Base-by-base conservation (phyloP, 106 monocot genomes). In the Dendrobium catenatum region DNA sequence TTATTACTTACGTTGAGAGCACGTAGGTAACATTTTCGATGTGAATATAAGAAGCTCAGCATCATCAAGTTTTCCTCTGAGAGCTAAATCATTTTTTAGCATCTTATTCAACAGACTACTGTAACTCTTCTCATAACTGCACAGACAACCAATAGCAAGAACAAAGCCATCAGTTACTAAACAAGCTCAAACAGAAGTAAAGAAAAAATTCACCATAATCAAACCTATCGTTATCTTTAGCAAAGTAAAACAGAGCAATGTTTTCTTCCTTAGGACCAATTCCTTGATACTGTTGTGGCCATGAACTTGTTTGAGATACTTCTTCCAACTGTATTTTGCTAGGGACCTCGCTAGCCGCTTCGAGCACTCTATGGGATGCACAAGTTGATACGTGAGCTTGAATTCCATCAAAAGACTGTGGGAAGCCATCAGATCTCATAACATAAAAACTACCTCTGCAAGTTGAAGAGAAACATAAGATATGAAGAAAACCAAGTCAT, bases 211-310 rank as follows among this genome's bases (percentile, higher is more conserved):
- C 26, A 37, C 70, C 33, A 37, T 43, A 24, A 76, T 64, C 79
- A 68, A 79, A 97, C 94, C 97, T 94, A 17, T 89, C 85, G 73
- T 81, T 47, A 82, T 94, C 94, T 84, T 84, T 92, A 54, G 94
- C 92, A 80, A 94, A 97, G 88, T 94, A 97, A 83, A 92, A 97
- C 26, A 97, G 87, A 43, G 90, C 97, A 79, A 94, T 92, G 55
- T 97, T 89, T 33, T 88, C 82, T 79, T 92, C 92, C 16, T 73
- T 86, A 75, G 93, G 91, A 80, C 84, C 56, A 67, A 79, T 84
- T 66, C 79, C 80, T 26, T 84, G 86, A 85, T 86, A 88, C 72
- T 93, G 91, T 6, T 70, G 73, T 15, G 89, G 92, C 92, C 92
- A 94, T 27, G 82, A 83, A 73, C 79, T 85, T 54, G 37, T 27